Evolutionary conservation across 1,139 yeast genomes (phyloP).

Genomic region (Hansenula sp.): DNA sequence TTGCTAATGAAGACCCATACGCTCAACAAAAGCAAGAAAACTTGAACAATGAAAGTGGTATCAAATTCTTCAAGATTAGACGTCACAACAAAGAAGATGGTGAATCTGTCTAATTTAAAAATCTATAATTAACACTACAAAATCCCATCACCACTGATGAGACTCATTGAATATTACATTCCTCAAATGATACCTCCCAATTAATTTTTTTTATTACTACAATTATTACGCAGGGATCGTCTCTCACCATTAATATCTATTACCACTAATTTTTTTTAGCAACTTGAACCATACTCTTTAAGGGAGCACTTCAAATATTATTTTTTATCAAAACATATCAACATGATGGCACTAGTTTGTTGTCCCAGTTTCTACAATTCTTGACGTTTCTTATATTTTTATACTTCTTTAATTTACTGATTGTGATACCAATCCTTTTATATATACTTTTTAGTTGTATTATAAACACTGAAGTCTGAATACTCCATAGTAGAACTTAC

Average conservation of each 20-base stretch:
- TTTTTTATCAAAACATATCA: too few relatives aligned
- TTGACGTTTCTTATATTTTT: too few relatives aligned
- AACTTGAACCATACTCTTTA: too few relatives aligned
- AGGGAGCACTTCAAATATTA: too few relatives aligned
- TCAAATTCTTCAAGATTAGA: constrained; percentile 74
- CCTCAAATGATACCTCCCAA: not conserved
- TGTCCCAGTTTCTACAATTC: too few relatives aligned
- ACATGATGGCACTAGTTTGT: too few relatives aligned
- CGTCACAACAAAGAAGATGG: constrained; percentile 54
- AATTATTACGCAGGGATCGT: not conserved
- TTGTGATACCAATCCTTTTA: not conserved
- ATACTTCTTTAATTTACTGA: too few relatives aligned
- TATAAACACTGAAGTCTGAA: not conserved
- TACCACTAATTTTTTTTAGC: too few relatives aligned
- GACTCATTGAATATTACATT: too few relatives aligned
- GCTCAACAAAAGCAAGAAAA: constrained; percentile 25
- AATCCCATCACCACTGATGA: not conserved
- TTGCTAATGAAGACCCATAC: constrained; percentile 21
- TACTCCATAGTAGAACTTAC: not conserved
- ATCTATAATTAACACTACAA: constrained; percentile 6
- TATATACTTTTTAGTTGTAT: not conserved
- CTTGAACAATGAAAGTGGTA: constrained; percentile 49
- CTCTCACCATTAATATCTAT: too few relatives aligned
- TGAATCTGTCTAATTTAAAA: constrained; percentile 45
- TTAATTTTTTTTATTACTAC: not conserved